A percentile compares a stretch with the other conserved stretches of the same genome.
Evolutionary conservation across 495 filamentous ascomycete genomes (phyloP).

Genomic region (Chaetomidium leptoderma): DNA sequence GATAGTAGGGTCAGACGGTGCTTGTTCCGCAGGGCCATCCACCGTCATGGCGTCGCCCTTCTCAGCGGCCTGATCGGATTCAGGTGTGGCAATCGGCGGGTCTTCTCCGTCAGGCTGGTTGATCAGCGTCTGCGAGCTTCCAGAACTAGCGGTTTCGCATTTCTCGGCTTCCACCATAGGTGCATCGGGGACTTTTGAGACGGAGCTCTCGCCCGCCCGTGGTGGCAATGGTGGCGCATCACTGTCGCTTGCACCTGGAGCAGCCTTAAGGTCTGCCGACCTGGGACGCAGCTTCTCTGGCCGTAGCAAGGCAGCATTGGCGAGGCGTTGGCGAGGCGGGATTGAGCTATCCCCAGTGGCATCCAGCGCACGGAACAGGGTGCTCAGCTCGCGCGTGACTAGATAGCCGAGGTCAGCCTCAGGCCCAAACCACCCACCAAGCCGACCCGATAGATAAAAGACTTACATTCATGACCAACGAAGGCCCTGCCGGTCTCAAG

Average conservation of each 20-base stretch:
- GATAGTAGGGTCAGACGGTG: neutral
- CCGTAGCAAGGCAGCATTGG: slow-evolving; percentile 60
- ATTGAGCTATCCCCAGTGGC: slow-evolving; percentile 47
- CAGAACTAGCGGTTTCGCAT: slow-evolving; percentile 33
- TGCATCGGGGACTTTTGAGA: slow-evolving; percentile 18
- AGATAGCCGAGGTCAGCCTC: slow-evolving; percentile 9
- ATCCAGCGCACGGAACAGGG: slow-evolving; percentile 70
- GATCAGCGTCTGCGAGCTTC: slow-evolving; percentile 46
- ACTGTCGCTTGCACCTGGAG: neutral
- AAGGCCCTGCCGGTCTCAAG: slow-evolving; percentile 41
- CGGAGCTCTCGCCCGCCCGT: slow-evolving; percentile 15
- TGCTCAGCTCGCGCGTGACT: slow-evolving; percentile 70
- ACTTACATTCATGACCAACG: slow-evolving; percentile 57
- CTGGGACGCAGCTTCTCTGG: slow-evolving; percentile 23
- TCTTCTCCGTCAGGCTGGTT: slow-evolving; percentile 22
- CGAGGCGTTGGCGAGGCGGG: slow-evolving; percentile 73
- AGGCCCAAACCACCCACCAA: neutral
- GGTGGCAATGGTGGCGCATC: slow-evolving; percentile 31
- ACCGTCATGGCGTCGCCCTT: slow-evolving; percentile 1
- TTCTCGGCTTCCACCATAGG: slow-evolving; percentile 13
- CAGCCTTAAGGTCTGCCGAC: slow-evolving; percentile 7
- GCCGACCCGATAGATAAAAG: neutral
- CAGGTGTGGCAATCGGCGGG: slow-evolving; percentile 8
- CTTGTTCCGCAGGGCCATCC: slow-evolving; percentile 10
- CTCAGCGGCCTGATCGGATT: slow-evolving; percentile 4